A percentile compares a stretch with the other conserved stretches of the same genome.
Evolutionary conservation across 1,284 basidiomycete species (phyloP).

Genomic region (Cerioporus squamosus): DNA sequence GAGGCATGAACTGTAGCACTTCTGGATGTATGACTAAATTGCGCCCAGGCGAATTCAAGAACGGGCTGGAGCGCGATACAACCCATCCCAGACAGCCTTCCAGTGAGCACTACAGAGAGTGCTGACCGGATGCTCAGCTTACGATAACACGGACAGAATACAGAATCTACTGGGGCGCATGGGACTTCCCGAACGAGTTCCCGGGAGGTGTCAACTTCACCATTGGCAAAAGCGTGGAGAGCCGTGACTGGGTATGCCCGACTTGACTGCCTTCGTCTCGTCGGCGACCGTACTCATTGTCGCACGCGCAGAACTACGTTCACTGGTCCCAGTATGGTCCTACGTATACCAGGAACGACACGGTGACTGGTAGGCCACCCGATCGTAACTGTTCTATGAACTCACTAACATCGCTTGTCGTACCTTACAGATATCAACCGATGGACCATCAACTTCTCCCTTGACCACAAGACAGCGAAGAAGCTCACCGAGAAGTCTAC

Average conservation of each 20-base stretch:
- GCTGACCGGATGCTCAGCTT: background rate
- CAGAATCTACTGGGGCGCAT: slow-evolving; percentile 35
- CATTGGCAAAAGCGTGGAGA: slow-evolving; percentile 29
- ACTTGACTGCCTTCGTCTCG: background rate
- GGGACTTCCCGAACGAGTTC: slow-evolving; percentile 35
- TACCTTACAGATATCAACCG: slow-evolving; percentile 28
- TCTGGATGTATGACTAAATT: background rate
- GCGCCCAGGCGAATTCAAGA: slow-evolving; percentile 26
- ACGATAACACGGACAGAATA: slow-evolving; percentile 22
- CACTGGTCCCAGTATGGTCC: slow-evolving; percentile 32
- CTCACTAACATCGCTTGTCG: background rate
- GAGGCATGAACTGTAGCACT: background rate
- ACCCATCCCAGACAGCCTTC: slow-evolving; percentile 29
- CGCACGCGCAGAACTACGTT: slow-evolving; percentile 29
- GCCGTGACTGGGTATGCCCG: slow-evolving; percentile 24
- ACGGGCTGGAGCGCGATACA: slow-evolving; percentile 26
- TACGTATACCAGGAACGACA: slow-evolving; percentile 23
- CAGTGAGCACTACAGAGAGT: slow-evolving; percentile 13
- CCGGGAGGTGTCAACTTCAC: slow-evolving; percentile 36
- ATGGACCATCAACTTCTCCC: slow-evolving; percentile 34
- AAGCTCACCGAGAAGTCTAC: slow-evolving; percentile 8
- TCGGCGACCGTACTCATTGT: background rate
- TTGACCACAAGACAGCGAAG: slow-evolving; percentile 11
- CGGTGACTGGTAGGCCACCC: slow-evolving; percentile 16
- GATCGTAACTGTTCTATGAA: background rate